Evolutionary conservation across 2,329 filamentous ascomycete species (phyloP), one percentile per base, ranked within the genome.

Genomic region (Pyricularia pennisetigena): DNA sequence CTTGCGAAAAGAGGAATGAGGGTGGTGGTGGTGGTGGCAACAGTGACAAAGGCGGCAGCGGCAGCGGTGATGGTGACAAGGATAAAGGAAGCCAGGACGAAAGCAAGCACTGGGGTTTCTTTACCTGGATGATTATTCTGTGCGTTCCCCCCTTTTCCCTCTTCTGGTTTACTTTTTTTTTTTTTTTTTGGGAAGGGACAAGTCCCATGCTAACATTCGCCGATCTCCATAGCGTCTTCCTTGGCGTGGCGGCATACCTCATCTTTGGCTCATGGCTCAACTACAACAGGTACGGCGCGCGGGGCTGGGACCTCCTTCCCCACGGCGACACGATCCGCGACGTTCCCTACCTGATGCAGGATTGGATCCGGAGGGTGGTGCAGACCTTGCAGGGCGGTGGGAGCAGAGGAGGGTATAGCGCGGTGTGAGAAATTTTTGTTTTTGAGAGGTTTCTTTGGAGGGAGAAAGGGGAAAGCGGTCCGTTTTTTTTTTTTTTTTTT

Each of bases 221-320:
- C 20, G 2, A 28, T 16, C 10, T 28, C 59, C 59, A 59, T 26
- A 97, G 94, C 73, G 81, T 90, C 69, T 99, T 99, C 85, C 85
- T 98, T 71, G 87, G 87, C 64, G 90, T 88, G 59, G 93, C 95
- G 1, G 82, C 94, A 28, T 99, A 98, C 80, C 89, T 99, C 72
- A 97, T 98, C 77, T 98, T 98, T 76, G 94, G 94, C 71, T 97
- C 94, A 24, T 99, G 95, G 95, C 88, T 98, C 77, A 98, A 98
- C 83, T 98, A 98, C 85, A 97, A 93, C 82, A 91, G 94, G 70
- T 97, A 97, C 79, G 94, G 94, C 65, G 94, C 94, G 67, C 86
- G 94, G 63, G 95, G 95, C 69, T 98, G 94, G 94, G 95, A 98
- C 75, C 85, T 97, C 23, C 83, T 98, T 23, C 95, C 95, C 16